Base-by-base conservation (phyloP, 106 monocot species). In the Dendrobium officinale region DNA sequence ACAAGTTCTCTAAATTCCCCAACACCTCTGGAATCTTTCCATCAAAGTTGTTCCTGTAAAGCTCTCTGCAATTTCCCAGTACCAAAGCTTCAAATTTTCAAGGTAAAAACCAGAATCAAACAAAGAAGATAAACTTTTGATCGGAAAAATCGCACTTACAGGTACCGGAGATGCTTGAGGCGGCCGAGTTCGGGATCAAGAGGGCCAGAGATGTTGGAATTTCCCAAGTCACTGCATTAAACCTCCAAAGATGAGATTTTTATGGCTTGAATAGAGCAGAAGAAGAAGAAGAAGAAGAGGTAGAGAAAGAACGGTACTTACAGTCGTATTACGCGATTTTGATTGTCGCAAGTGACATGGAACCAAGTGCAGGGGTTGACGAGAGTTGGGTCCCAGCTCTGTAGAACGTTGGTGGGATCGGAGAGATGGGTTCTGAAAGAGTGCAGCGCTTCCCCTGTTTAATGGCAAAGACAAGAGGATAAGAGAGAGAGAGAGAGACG, bases 351-450 rank as follows among this genome's bases (percentile, higher is more conserved):
- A 80, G 94, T 93, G 83, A 96, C 87, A 45, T 96, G 96, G 81
- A 93, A 96, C 93, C 96, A 96, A 66, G 93, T 96, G 87, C 93
- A 96, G 45, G 96, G 96, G 87, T 93, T 93, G 66, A 96, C 92
- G 58, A 96, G 91, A 27, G 96, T 96, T 29, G 95, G 95, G 58
- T 99, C 98, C 98, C 98, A 99, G 85, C 95, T 99, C 90, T 90
- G 92, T 58, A 99, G 84, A 11, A 99, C 95, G 79, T 91, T 91
- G 80, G 79, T 89, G 37, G 98, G 98, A 77, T 99, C 98, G 67
- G 81, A 75, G 4, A 99, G 84, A 77, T 82, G 83, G 40, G 88
- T 55, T 55, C 95, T 82, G 49, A 95, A 70, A 20, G 89, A 80
- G 66, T 99, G 88, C 27, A 99, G 80, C 42, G 95, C 98, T 70